Base-by-base conservation (phyloP, 2,329 filamentous ascomycete species). In the Sporothrix inflata region DNA sequence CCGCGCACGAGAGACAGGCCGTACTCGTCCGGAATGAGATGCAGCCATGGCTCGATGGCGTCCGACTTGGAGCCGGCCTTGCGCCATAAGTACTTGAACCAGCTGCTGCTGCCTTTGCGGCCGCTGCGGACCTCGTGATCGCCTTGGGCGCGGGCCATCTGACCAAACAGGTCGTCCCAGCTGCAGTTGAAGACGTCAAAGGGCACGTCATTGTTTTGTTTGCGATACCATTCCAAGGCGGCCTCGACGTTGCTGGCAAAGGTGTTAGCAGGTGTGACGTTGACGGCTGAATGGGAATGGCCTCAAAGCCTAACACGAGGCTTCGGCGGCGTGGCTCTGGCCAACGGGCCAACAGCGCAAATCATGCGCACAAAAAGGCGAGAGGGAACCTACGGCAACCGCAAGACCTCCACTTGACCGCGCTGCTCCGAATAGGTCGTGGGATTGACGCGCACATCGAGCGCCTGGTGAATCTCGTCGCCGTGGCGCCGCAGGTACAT, bases 11-110 rank as follows among this genome's bases (percentile, higher is more conserved):
- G 21, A 1, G 69, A 69, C 21, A 73, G 24, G 2, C 72, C 72
- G 38, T 71, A 71, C n/a, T 71, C 63, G 42, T 71, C 72, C n/a
- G 72, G 72, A 9, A 73, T 71, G 3, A 73, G 63, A 1, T 66
- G 55, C 14, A 73, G 65, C 72, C 72, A 73, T 3, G 72, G 72
- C 65, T 71, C 34, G 9, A 71, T 66, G 27, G 69, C 69, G 14
- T 71, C 69, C 1, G 38, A 27, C n/a, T 71, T 42, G 24, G 51
- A 38, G 19, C 72, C 72, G 14, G 72, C 69, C 27, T 73, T 73
- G 24, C 55, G 57, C 72, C 72, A 73, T 12, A 71, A 45, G 11
- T 73, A 69, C 47, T 68, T 68, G 65, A 71, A 71, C 34, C 42
- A 40, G 19, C 57, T 65, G n/a, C 4, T 40, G 38, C 60, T 21